Base-by-base conservation (phyloP, 1,139 yeast genomes). In the Geotrichum klebahnii region DNA sequence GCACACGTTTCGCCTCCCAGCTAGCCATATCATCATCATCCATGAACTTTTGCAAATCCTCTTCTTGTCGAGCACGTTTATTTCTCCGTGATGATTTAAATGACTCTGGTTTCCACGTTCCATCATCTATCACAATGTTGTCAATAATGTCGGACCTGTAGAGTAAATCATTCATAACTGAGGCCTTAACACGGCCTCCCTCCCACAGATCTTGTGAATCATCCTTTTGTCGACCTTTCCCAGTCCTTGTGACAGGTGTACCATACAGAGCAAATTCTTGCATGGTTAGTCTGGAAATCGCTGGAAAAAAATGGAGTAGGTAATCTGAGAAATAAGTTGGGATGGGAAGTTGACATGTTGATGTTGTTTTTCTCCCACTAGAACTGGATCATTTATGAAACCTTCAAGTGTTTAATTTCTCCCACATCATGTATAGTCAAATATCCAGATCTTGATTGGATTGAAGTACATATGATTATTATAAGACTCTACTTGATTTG, bases 121-220 rank as follows among this genome's bases (percentile, higher is more conserved):
- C 44, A 8, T 40, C 28, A 3, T 35, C 38, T 6, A 28, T n/a
- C 20, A 45, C 48, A 3, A 45, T 45, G 31, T 29, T 36, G 37
- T 45, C 48, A 16, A 45, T 45, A 17, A 35, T 19, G 22, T 16
- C 20, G 9, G 48, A 45, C 3, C 44, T 34, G 31, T 45, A 45
- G 3, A 45, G 31, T 9, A 45, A 24, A 20, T 45, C 48, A 22
- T 45, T 45, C 48, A 45, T 45, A 14, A 29, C 32, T 20, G 28
- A 22, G 17, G 41, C 42, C 32, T 37, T 22, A 12, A 45, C 48
- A 10, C 48, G 33, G 4, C 48, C 48, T 16, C 17, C 17, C 9
- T 40, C 20, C 17, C 22, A 40, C 3, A 29, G 26, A 19, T 20
- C 44, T n/a, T 40, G 36, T 2, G 36, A 16, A 5, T 12, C 26